Evolutionary conservation across 495 filamentous ascomycete species (phyloP).

Genomic region (Glutinoglossum americanum): DNA sequence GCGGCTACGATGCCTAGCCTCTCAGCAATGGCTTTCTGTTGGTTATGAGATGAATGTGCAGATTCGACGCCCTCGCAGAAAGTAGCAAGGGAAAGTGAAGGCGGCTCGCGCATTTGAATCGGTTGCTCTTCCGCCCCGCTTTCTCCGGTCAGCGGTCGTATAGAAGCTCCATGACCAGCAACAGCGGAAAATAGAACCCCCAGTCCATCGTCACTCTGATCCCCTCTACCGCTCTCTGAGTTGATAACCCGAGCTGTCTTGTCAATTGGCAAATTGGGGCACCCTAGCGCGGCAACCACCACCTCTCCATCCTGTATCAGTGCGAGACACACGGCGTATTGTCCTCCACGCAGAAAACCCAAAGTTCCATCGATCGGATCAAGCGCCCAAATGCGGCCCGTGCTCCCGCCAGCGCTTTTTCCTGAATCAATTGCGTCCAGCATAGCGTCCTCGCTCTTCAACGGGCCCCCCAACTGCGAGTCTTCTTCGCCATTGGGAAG

Average conservation of each 20-base stretch:
- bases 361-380: constrained; percentile 97
- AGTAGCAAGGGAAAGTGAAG: constrained; percentile 53
- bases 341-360: constrained; percentile 88
- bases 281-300: constrained; percentile 81
- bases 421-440: constrained; percentile 69
- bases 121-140: constrained; percentile 33
- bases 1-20: constrained; percentile 66
- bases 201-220: constrained; percentile 40
- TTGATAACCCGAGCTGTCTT: constrained; percentile 39
- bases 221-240: constrained; percentile 41
- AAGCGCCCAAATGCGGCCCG: constrained; percentile 83
- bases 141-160: constrained; percentile 42
- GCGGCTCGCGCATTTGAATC: constrained; percentile 57
- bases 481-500: constrained; percentile 50
- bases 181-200: constrained; percentile 76
- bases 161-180: constrained; percentile 50
- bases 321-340: constrained; percentile 88
- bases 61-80: constrained; percentile 95
- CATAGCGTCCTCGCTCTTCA: constrained; percentile 54
- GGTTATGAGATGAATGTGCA: constrained; percentile 69
- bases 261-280: constrained; percentile 81
- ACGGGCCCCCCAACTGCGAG: constrained; percentile 44
- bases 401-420: constrained; percentile 52
- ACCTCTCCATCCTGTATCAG: constrained; percentile 88
- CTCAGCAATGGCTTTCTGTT: constrained; percentile 65